These are phyloP conservation scores for Parascedosporium putredinis DNA, from an alignment of 2,329 filamentous ascomycete species.

Conservation along the genomic window DNA sequence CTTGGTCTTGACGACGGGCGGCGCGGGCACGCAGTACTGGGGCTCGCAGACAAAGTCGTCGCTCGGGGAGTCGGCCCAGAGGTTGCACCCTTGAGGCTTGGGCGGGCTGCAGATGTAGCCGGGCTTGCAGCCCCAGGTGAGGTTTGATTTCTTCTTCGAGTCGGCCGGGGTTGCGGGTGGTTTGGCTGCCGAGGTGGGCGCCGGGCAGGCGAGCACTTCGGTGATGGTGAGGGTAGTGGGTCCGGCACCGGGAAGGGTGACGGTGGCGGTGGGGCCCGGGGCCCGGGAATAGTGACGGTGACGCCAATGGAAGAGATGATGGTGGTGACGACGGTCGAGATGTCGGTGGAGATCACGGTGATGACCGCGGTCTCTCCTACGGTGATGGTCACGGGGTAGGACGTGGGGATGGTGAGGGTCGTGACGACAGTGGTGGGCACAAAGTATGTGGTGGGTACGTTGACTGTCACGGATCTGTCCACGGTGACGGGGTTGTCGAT, in stretches of 20 bases:
- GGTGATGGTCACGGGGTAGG: conserved; percentile 12
- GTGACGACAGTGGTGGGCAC: conserved; percentile 9
- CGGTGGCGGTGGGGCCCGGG: conserved; percentile 21
- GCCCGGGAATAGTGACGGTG: conserved; percentile 11
- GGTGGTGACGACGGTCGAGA: conserved; percentile 10
- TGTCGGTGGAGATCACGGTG: conserved; percentile 13
- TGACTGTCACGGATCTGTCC: background rate
- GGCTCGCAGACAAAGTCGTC: conserved; percentile 36
- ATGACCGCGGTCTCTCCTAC: conserved; percentile 11
- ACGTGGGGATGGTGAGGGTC: conserved; percentile 12
- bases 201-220: conserved; percentile 20
- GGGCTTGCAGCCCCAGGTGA: conserved; percentile 43
- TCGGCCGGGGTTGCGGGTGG: conserved; percentile 11
- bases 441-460: conserved; percentile 5
- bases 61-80: conserved; percentile 37
- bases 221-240: conserved; percentile 18
- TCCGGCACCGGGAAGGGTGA: conserved; percentile 18
- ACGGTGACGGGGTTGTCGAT: background rate
- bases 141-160: conserved; percentile 26
- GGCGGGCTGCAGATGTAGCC: conserved; percentile 42
- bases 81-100: conserved; percentile 37
- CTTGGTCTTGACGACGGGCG: conserved; percentile 20
- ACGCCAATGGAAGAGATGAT: conserved; percentile 11
- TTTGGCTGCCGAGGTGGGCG: conserved; percentile 16
- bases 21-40: conserved; percentile 33